Evolutionary conservation across 495 filamentous ascomycete species (phyloP), one percentile per base, ranked within the genome.

Genomic region (Neurospora cerealis): DNA sequence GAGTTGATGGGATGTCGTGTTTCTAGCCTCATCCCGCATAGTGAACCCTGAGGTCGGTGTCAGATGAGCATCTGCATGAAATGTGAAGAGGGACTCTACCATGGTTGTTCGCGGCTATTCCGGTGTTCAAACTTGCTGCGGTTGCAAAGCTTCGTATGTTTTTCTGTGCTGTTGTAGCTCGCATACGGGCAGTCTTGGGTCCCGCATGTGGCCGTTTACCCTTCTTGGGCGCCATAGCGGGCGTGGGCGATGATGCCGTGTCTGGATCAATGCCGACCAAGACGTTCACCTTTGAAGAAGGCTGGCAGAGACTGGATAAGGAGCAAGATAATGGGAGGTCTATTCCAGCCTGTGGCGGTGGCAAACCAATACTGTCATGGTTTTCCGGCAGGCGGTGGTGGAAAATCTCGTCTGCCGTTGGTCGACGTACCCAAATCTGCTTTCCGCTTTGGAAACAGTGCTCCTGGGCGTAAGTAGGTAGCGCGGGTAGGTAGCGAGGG

Each of bases 11-110:
- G 84, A 86, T 79, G 89, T 88, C 24, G 93, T 95, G 75, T 93
- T 91, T 69, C 88, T 89, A 73, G 92, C 94, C 82, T 93, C 93
- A 72, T 96, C 90, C 70, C 86, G 84, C 83, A 96, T 86, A 0
- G 91, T 90, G 74, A 92, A 88, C 36, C 77, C 85, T 84, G 70
- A 71, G 62, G 38, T n/a, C 70, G 34, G 71, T 72, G 32, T 60
- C 28, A 66, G 54, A 66, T 66, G 54, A 34, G 54, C 28, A 34
- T 13, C 15, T 66, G 28, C 54, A 66, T 32, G 54, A 19, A 66
- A 36, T 15, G 6, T 17, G 28, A 66, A 36, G 15, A 34, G 15
- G n/a, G 19, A 17, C 21, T 54, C 10, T 78, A 78, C 77, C 77
- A 72, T 76, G 66, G 41, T 71, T 69, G 10, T 39, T 24, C 15